These are phyloP conservation scores for Plasmodium falciparum DNA, from an alignment of 169 alveolate species.

Conservation along the genomic window DNA sequence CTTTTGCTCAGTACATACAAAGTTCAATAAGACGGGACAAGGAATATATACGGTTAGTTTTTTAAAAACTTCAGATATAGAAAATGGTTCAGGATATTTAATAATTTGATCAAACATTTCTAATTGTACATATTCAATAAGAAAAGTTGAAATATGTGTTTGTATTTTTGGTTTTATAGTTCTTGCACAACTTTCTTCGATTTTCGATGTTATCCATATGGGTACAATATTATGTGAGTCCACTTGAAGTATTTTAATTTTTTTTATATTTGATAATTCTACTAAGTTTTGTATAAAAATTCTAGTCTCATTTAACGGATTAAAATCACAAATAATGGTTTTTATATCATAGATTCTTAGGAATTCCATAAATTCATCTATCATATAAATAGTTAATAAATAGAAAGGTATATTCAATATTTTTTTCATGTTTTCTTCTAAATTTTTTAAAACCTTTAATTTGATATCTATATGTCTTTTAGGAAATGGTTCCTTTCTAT, in stretches of 20 bases:
- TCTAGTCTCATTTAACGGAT: constrained; percentile 17
- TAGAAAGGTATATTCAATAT: constrained; percentile 73
- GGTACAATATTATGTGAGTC: constrained; percentile 83
- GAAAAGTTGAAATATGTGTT: constrained; percentile 24
- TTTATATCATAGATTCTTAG: constrained; percentile 38
- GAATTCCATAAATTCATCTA: constrained; percentile 68
- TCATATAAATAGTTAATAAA: constrained; percentile 43
- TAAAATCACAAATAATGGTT: constrained; percentile 47
- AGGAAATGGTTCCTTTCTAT: constrained; percentile 58
- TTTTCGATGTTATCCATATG: constrained; percentile 79
- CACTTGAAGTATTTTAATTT: constrained; percentile 75
- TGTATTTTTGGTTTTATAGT: constrained; percentile 75
- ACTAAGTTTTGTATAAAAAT: constrained; percentile 28
- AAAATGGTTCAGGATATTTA: constrained; percentile 60
- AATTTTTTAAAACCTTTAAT: constrained; percentile 48
- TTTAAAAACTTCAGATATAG: constrained; percentile 13
- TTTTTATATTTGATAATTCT: constrained; percentile 31
- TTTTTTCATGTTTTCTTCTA: constrained; percentile 37
- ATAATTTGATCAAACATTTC: constrained; percentile 24
- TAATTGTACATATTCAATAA: constrained; percentile 42
- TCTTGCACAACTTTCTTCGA: constrained; percentile 69
- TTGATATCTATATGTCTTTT: constrained; percentile 42
- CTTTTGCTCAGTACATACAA: constrained; percentile 46
- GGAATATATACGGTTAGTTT: constrained; percentile 33
- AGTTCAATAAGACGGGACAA: constrained; percentile 16